Base-by-base conservation (phyloP, 495 filamentous ascomycete genomes). In the Xylaria cubensis region DNA sequence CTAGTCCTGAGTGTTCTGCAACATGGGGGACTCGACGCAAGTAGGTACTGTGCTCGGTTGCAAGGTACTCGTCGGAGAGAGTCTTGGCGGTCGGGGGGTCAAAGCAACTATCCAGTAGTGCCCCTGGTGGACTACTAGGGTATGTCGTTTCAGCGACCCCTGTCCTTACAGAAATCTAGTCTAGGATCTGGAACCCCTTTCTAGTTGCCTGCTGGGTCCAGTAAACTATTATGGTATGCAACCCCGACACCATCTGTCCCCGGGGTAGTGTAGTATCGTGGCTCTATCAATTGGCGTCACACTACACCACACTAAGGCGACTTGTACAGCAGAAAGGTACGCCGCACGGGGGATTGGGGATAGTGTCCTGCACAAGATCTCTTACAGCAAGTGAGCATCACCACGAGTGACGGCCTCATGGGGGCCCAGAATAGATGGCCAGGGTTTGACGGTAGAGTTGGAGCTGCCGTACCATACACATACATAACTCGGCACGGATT, bases 161-260 rank as follows among this genome's bases (percentile, higher is more conserved):
- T 66, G 36, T 71, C 69, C 69, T 26, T 71, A 61, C 69, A 65
- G 46, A 44, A 55, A 46, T 58, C 29, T 61, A 21, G 58, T 39
- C 69, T 66, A 48, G 68, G 69, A 71, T 53, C 61, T 65, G 61
- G 58, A 41, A 46, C 69, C 69, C 69, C 58, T 64, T 69, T 69
- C 56, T 17, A 50, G 67, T 24, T 61, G 41, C 67, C 67, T 62
- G 21, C 56, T 46, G 55, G 17, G 36, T 56, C 55, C 17, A 44
- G 39, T 69, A 61, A 62, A 50, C 39, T 21, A 13, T 50, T 69
- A 65, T 62, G 46, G 70, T 58, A 75, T 73, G 71, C 72, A 73
- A 59, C 64, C 67, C 62, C 70, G 50, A 72, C 69, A 34, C 51
- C 64, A 50, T 64, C 56, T 55, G 55, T 66, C 26, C 12, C 64